Evolutionary conservation across 2,329 filamentous ascomycete genomes (phyloP), one percentile per base, ranked within the genome.

Genomic region (Fusarium robinianum): DNA sequence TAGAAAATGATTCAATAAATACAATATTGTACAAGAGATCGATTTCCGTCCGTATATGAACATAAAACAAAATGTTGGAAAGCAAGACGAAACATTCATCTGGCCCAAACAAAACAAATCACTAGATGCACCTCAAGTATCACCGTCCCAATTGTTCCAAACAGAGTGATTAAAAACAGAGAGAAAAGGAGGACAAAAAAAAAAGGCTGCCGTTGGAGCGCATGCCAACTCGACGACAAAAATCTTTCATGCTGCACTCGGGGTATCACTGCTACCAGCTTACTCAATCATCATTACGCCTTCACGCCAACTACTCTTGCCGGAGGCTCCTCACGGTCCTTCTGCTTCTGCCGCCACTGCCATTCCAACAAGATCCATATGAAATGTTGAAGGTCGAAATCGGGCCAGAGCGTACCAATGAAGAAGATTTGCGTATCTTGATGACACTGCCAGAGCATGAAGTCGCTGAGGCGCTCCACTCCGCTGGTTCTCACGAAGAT

Each of bases 371-470:
- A 72, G 15, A 99, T 91, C 7, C 92, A 94, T 12, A 99, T 69
- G 68, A 97, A 96, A 46, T 91, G 81, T 84, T 90, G 92, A 5
- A 99, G 77, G 64, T 95, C 90, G 60, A 99, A 96, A 52, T 96
- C 90, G 2, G 94, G 94, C 94, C 94, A 99, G 51, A 96, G 76
- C 54, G 89, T 94, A 60, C 95, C 81, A 43, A 96, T 72, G 65
- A 97, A 99, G 47, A 95, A 89, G 53, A 99, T 87, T 48, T 95
- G 87, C 0, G 94, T 96, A 53, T 92, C 78, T 63, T 96, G 83
- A 64, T 97, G 91, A 61, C 89, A 94, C 70, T 99, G 94, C 94
- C 94, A 99, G 22, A 99, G 83, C 91, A 99, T 94, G 62, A 97
- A 99, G 67, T 99, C 94, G 64, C 90, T 96, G 46, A 99, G 74